Base-by-base conservation (phyloP, 2,329 filamentous ascomycete genomes). In the Aureobasidium sp. region DNA sequence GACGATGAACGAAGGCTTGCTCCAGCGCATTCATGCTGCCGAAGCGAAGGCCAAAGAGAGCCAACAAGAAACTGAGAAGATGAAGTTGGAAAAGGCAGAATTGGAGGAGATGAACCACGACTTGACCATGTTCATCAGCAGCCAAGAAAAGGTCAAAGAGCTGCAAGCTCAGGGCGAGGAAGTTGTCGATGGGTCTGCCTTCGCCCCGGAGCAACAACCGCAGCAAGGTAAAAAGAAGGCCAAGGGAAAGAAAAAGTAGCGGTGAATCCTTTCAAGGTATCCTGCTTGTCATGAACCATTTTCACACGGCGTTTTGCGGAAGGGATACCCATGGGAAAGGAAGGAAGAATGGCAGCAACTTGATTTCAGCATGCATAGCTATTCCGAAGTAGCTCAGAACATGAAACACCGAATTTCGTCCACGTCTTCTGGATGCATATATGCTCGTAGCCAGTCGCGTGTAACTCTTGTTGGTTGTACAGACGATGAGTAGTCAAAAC, bases 71-170 rank as follows among this genome's bases (percentile, higher is more conserved):
- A 72, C 70, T 5, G 74, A 71, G 65, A 73, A 67, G 64, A 66
- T 76, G 0, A 74, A 75, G 55, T 67, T 65, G 3, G 75, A 91
- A 73, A 88, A 89, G 67, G 81, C 78, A 42, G 91, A 96, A 67
- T 76, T 96, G 47, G 84, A 86, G 66, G 91, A 96, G 73, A 88
- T 91, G 81, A 96, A 96, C 71, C 83, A 89, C 15, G 93, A 97
- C 72, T 72, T 97, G 71, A 86, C 82, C 56, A 92, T 96, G 81
- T 96, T 93, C 70, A 93, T 97, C 64, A 89, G 86, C 22, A 88
- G 90, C 0, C 85, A 89, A 73, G 86, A 94, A 75, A 93, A 91
- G 75, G 75, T 97, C 68, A 87, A 84, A 76, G 83, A 87, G 73
- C 76, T 91, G 62, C 67, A 73, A 63, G 71, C 67, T 27, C 66